Evolutionary conservation across 768 basidiomycete genomes (phyloP), one percentile per base, ranked within the genome.

Genomic region (Kwoniella dendrophila): DNA sequence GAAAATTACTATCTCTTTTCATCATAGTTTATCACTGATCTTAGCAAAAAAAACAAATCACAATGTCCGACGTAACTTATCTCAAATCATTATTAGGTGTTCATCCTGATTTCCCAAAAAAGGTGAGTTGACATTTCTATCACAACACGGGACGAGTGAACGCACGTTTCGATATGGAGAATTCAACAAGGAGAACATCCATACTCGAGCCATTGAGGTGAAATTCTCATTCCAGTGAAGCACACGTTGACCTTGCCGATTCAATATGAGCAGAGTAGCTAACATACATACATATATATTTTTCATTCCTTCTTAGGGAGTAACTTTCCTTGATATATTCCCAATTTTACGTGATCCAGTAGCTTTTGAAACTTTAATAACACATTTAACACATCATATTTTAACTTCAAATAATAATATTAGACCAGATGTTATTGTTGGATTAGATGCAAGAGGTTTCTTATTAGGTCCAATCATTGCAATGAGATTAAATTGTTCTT

Each of bases 361-460:
- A 56, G 87, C 87, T 3, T 90, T 95, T 74, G 95, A 97, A 82
- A 87, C 89, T 44, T 85, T 98, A 40, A 88, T 96, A 76, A 91
- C 92, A 12, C 88, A 96, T 76, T 83, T 97, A 62, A 77, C 90
- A 54, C 85, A 94, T 80, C 95, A 89, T 74, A 81, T 98, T 75
- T 87, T 87, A 55, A 90, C 90, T n/a, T n/a, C n/a, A 26, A 81
- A 86, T 62, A 67, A 73, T 59, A 57, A 48, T 3, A 20, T 58
- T 40, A 41, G 36, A 27, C 70, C 70, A 20, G 95, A 99, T 79
- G 89, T 90, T 54, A 84, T 99, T 67, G 92, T 99, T 58, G 96
- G 90, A 32, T 84, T 99, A 44, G 96, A 99, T 78, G 95, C 95
- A 24, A 84, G 96, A 57, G 96, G 96, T 14, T 99, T 99, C 82